Base-by-base conservation (phyloP, 2,329 filamentous ascomycete genomes). In the Ceratocystis albifundus region DNA sequence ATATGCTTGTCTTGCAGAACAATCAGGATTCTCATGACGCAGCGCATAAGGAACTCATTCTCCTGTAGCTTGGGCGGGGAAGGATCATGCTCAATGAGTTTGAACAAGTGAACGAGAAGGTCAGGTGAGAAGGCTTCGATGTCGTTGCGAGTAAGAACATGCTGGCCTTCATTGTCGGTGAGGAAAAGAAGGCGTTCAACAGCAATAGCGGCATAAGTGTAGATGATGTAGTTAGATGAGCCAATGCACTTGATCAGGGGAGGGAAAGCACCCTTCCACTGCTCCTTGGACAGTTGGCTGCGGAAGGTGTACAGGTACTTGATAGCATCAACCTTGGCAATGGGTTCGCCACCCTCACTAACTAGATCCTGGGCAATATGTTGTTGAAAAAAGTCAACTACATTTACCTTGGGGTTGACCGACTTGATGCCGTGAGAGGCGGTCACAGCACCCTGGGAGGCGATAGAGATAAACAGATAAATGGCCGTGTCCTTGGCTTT, bases 41-140 rank as follows among this genome's bases (percentile, higher is more conserved):
- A 99, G 72, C 91, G 89, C 92, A 99, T 97, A 73, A 99, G 76
- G 75, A 97, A 99, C 74, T 99, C 94, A 73, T 99, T 99, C 76
- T 99, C 94, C 74, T 99, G 94, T 69, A 99, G 86, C 80, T 97
- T 99, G 70, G 93, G 85, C 0, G 95, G 88, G 10, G 88, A 87
- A 3, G 82, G 80, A 71, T 96, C 88, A 73, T 88, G 90, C 73
- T 95, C 89, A 70, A 99, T 90, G 64, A 99, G 81, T 70, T 87
- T 87, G 80, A 99, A 97, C 12, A 99, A 80, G 73, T 97, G 93
- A 65, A 90, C 83, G 22, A 97, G 79, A 1, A 99, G 83, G 71
- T 96, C 90, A 74, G 91, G 92, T 28, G 93, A 85, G 69, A 94
- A 84, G 0, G 88, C 87, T 67, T 88, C 84, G 65, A 99, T 90